Evolutionary conservation across 345 rosid genomes (phyloP).

Genomic region (Fremontodendron californicum): DNA sequence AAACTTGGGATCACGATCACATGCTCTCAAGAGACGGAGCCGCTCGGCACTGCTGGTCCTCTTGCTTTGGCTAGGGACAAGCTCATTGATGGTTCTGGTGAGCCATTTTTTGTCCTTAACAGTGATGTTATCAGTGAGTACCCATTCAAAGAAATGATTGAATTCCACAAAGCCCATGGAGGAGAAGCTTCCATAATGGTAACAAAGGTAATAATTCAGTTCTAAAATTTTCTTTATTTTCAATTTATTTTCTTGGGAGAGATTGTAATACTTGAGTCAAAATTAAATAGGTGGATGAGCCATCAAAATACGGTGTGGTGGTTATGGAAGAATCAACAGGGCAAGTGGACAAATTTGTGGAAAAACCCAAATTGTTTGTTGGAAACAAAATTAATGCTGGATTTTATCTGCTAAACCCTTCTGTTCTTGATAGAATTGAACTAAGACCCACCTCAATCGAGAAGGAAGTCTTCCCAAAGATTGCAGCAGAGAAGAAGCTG

Average conservation of each 20-base stretch:
- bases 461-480: constrained; percentile 93
- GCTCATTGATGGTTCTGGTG: constrained; percentile 69
- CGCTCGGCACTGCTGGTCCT: constrained; percentile 99
- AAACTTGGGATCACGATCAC: constrained; percentile 88
- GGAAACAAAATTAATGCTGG: constrained; percentile 99
- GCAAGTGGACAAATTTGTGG: constrained; percentile 83
- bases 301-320: constrained; percentile 97
- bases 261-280: neutral
- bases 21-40: constrained; percentile 99
- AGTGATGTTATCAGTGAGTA: constrained; percentile 99
- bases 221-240: neutral
- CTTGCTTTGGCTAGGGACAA: constrained; percentile 96
- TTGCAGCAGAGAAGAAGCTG: constrained; percentile 73
- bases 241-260: neutral
- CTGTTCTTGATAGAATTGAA: constrained; percentile 84
- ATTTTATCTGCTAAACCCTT: constrained; percentile 81
- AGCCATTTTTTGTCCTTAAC: constrained; percentile 96
- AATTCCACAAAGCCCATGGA: constrained; percentile 84
- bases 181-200: constrained; percentile 99
- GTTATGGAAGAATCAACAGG: constrained; percentile 89
- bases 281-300: constrained; percentile 78
- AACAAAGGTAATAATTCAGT: constrained; percentile 61
- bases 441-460: constrained; percentile 95
- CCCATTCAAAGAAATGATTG: constrained; percentile 77
- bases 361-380: constrained; percentile 83